Percentiles rank a stretch among this genome's conserved stretches.
Conservation (phyloP, 352 stramenopile species). For the Phytophthora brassicae region DNA sequence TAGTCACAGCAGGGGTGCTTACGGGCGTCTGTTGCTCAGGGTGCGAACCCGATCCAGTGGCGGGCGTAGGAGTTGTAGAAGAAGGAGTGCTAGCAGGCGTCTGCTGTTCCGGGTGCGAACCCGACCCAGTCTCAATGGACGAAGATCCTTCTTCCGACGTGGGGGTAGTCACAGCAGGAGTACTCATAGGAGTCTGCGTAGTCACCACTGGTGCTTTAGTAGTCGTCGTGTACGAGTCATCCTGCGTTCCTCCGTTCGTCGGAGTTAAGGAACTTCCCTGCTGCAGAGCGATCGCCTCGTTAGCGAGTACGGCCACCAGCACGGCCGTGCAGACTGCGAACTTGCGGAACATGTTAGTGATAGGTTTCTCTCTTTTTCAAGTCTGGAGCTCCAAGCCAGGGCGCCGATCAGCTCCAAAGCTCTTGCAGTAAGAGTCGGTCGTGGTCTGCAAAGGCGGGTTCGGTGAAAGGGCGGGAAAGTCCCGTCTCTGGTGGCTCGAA, state of each 20-base stretch:
- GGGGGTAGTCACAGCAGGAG: neutral
- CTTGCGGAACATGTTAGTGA: slow-evolving; percentile 48
- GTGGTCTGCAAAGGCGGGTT: slow-evolving; percentile 22
- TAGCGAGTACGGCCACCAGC: slow-evolving; percentile 44
- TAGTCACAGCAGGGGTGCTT: slow-evolving; percentile 3
- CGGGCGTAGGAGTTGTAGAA: slow-evolving; percentile 5
- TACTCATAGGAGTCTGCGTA: slow-evolving; percentile 6
- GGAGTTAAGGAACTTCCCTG: slow-evolving; percentile 22
- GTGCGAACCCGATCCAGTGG: neutral
- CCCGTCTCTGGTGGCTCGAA: slow-evolving; percentile 7
- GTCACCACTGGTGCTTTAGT: slow-evolving; percentile 22
- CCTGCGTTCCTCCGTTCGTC: slow-evolving; percentile 8
- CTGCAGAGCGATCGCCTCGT: slow-evolving; percentile 28
- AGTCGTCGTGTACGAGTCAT: slow-evolving; percentile 27
- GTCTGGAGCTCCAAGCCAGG: slow-evolving; percentile 19
- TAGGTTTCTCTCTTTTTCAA: slow-evolving; percentile 41
- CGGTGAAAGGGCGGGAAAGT: slow-evolving; percentile 29
- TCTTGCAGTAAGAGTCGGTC: neutral
- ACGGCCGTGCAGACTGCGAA: slow-evolving; percentile 42
- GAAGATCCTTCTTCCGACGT: no score
- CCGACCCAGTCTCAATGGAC: no score
- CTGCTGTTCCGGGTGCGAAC: no score
- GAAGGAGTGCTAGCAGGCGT: neutral
- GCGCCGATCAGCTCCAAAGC: slow-evolving; percentile 2
- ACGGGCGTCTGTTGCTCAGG: neutral